Conservation (phyloP, 2,329 filamentous ascomycete genomes). For the Myriangium duriaei region DNA sequence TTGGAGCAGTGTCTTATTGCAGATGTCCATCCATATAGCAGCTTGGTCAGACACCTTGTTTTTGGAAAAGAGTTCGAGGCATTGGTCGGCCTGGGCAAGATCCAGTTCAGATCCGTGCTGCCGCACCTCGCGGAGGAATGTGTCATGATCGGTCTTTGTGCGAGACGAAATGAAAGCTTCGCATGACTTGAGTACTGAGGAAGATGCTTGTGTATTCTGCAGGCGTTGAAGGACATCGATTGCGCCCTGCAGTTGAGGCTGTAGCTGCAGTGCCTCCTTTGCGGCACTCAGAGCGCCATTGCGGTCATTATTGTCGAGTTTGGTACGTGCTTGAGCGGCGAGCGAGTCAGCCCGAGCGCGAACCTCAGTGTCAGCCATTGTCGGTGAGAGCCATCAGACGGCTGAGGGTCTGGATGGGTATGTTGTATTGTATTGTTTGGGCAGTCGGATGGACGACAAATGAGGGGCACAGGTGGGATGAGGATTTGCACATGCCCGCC, state of each 20-base stretch:
- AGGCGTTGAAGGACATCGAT: conserved; percentile 23
- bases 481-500: too few relatives aligned
- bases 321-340: not conserved
- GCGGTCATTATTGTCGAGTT: conserved; percentile 3
- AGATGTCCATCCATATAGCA: not conserved
- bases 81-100: conserved; percentile 2
- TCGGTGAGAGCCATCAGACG: too few relatives aligned
- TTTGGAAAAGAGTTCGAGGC: not conserved
- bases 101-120: conserved; percentile 1
- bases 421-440: too few relatives aligned
- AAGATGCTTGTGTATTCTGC: conserved; percentile 3
- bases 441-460: too few relatives aligned
- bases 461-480: too few relatives aligned
- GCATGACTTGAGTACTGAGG: conserved; percentile 1
- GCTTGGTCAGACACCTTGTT: not conserved
- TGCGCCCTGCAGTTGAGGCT: conserved; percentile 17
- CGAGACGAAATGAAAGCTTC: not conserved
- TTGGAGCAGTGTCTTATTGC: conserved; percentile 13
- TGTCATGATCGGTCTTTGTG: not conserved
- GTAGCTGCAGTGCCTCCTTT: conserved; percentile 2
- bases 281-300: conserved; percentile 4
- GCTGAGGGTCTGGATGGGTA: too few relatives aligned
- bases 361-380: conserved; percentile 3
- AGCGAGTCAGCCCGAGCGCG: conserved; percentile 1
- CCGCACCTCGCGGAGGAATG: not conserved